Percentiles rank a stretch among this genome's conserved stretches.
Evolutionary conservation across 495 filamentous ascomycete species (phyloP).

Genomic region (Paragyromitra xinjiangensis): DNA sequence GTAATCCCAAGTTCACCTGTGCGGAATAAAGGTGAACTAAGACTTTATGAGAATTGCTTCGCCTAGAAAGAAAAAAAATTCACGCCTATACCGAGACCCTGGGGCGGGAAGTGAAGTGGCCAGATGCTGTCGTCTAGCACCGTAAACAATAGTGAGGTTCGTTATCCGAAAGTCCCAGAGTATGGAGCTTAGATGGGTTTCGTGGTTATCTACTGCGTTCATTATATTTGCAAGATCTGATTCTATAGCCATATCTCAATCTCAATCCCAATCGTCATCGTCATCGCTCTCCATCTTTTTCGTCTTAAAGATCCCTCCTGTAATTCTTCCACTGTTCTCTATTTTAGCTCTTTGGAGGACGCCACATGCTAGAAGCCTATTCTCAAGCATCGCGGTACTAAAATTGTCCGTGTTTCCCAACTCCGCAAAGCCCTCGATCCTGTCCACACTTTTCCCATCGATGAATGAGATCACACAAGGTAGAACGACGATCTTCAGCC

Average conservation of each 20-base stretch:
- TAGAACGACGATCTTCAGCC: conserved; percentile 73
- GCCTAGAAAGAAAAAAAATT: background rate
- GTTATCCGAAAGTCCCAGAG: background rate
- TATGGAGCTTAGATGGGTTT: background rate
- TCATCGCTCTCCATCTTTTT: conserved; percentile 62
- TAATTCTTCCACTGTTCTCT: conserved; percentile 60
- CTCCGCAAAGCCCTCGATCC: conserved; percentile 79
- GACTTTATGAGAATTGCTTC: too few species aligned
- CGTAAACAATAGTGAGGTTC: background rate
- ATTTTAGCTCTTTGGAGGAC: conserved; percentile 69
- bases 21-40: too few species aligned
- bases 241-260: conserved; percentile 62
- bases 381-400: conserved; percentile 71
- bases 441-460: conserved; percentile 71
- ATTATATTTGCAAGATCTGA: conserved; percentile 3
- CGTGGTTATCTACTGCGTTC: background rate
- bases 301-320: conserved; percentile 57
- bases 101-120: background rate
- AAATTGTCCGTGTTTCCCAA: conserved; percentile 72
- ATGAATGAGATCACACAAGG: conserved; percentile 80
- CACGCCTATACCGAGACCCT: background rate
- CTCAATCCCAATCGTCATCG: conserved; percentile 76
- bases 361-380: conserved; percentile 67
- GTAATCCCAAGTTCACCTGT: too few species aligned
- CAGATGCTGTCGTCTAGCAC: background rate